Base-by-base conservation (phyloP, 2,329 filamentous ascomycete species). In the Ophiostoma fasciatum region DNA sequence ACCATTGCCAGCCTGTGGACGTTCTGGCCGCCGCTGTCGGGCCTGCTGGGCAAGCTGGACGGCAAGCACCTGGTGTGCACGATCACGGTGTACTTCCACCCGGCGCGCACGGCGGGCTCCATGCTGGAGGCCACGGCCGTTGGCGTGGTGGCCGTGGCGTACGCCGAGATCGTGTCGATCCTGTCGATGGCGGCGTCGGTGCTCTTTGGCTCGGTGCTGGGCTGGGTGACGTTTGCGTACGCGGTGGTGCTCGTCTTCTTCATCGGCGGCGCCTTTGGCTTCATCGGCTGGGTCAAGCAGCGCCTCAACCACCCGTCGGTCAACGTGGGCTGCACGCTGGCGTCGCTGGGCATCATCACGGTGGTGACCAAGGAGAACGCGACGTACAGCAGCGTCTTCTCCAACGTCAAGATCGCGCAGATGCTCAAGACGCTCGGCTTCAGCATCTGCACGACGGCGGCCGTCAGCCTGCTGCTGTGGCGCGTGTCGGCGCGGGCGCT, bases 1-100 rank as follows among this genome's bases (percentile, higher is more conserved):
- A 62, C 92, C 4, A 58, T 94, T 23, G 88, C 82, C 14, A 92
- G 82, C 46, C 63, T 93, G 55, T 84, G 78, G 25, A 94, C 87
- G 0, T 90, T 94, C 48, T 76, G 83, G 43, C 71, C 78, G 3
- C 68, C 70, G 3, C 65, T 94, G 38, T 77, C 84, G 13, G 61
- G 66, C 7, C 71, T 85, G 38, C 63, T 94, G 13, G 88, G 88
- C 10, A 68, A 78, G 44, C 80, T 85, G 51, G 87, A 94, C 57
- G 84, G 84, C 34, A 94, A 94, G 52, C 88, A 94, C 57, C 78
- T 94, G 51, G 84, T 94, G 35, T 85, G 85, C 22, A 94, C 88
- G 3, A 74, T 94, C 39, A 92, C 84, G 1, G 87, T 94, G 10
- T 96, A 94, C 51, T 96, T 94, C 50, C 85, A 94, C 54, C 85